Conservation (phyloP, 2,329 filamentous ascomycete species). For the Penicillium sclerotiorum region DNA sequence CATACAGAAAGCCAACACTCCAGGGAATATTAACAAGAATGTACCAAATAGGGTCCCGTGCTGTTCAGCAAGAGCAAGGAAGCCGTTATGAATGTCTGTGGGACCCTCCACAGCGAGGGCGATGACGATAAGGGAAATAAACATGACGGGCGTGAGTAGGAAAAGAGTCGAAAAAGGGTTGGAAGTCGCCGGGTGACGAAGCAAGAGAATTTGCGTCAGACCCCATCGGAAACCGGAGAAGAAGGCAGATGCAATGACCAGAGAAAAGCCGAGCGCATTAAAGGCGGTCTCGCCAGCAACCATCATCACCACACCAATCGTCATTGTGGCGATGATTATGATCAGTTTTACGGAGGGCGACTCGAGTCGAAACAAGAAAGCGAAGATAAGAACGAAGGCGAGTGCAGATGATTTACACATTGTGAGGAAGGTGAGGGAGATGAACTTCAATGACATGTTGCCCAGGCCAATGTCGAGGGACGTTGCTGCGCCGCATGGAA, state of each 20-base stretch:
- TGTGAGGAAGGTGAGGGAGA: conserved; percentile 95
- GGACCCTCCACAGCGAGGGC: conserved; percentile 86
- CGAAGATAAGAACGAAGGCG: conserved; percentile 92
- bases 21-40: conserved; percentile 82
- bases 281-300: conserved; percentile 94
- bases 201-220: conserved; percentile 94
- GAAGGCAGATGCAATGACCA: conserved; percentile 91
- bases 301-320: conserved; percentile 93
- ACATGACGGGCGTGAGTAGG: conserved; percentile 98
- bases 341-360: conserved; percentile 82
- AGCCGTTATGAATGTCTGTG: conserved; percentile 64
- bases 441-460: conserved; percentile 94
- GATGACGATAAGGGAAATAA: conserved; percentile 75
- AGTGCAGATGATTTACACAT: conserved; percentile 99
- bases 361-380: conserved; percentile 91
- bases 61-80: conserved; percentile 63
- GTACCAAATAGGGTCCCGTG: conserved; percentile 70
- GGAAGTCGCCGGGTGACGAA: conserved; percentile 90
- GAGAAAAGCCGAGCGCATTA: conserved; percentile 78
- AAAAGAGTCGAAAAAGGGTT: conserved; percentile 98
- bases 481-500: conserved; percentile 88
- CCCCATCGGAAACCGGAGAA: conserved; percentile 97
- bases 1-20: conserved; percentile 91
- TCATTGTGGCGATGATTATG: conserved; percentile 89
- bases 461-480: conserved; percentile 94